Percentiles rank a stretch among this genome's conserved stretches.
Evolutionary conservation across 1,139 yeast species (phyloP).

Genomic region (Hemisphaericaspora xylanilytica): DNA sequence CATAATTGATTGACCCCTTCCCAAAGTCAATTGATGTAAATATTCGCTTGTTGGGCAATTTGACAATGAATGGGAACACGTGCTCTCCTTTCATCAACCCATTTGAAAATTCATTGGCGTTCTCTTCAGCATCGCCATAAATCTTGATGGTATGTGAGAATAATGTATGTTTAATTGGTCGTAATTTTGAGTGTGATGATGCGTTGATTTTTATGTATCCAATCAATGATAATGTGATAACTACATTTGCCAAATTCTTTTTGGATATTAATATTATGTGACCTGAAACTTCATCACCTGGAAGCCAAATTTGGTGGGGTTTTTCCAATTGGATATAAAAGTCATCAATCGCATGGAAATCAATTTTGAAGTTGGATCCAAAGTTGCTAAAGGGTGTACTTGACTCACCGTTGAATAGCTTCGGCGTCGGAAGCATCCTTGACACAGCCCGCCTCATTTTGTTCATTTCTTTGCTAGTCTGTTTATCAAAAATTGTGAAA

Average conservation of each 20-base stretch:
- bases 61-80: slow-evolving; percentile 79
- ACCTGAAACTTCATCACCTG: slow-evolving; percentile 70
- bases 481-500: no score
- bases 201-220: slow-evolving; percentile 59
- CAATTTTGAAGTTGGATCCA: slow-evolving; percentile 30
- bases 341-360: slow-evolving; percentile 51
- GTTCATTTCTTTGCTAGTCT: not conserved
- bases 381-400: slow-evolving; percentile 1
- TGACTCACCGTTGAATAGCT: slow-evolving; percentile 7
- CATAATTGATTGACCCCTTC: slow-evolving; percentile 75
- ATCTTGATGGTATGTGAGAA: slow-evolving; percentile 65
- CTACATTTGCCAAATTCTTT: slow-evolving; percentile 54
- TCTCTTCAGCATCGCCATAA: slow-evolving; percentile 49
- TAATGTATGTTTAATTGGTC: slow-evolving; percentile 51
- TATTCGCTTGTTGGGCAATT: slow-evolving; percentile 67
- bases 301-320: slow-evolving; percentile 67
- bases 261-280: slow-evolving; percentile 55
- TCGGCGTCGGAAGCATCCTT: slow-evolving; percentile 33
- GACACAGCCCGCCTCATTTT: slow-evolving; percentile 46
- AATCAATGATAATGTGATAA: slow-evolving; percentile 50
- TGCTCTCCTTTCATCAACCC: slow-evolving; percentile 81
- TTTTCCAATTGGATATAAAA: slow-evolving; percentile 68
- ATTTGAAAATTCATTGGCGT: slow-evolving; percentile 26
- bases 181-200: slow-evolving; percentile 48
- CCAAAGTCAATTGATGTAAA: slow-evolving; percentile 81